phyloP scores from a whole-genome alignment of 2,329 filamentous ascomycete genomes.

The Dryadomyces quercus-mongolicae region DNA sequence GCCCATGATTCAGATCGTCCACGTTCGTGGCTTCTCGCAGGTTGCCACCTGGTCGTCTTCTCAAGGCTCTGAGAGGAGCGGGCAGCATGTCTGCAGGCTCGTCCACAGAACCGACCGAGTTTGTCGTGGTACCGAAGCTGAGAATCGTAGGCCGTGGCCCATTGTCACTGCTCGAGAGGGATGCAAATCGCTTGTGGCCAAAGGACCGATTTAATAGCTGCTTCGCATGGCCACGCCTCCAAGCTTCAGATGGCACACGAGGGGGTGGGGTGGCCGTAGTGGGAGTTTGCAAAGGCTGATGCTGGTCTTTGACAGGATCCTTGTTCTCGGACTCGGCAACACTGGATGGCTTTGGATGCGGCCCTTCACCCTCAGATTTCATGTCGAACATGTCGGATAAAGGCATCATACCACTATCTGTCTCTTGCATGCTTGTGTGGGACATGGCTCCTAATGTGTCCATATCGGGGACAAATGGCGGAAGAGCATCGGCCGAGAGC shows the following conservation, averaged over 20 bases:
- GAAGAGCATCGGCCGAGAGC: slow-evolving; percentile 26
- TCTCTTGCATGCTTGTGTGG: background rate
- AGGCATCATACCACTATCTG: background rate
- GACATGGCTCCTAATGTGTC: slow-evolving; percentile 21
- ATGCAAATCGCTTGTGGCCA: slow-evolving; percentile 45
- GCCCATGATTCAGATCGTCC: slow-evolving; percentile 41
- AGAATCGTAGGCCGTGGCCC: slow-evolving; percentile 36
- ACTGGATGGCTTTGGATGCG: background rate
- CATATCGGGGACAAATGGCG: slow-evolving; percentile 35
- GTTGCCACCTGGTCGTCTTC: slow-evolving; percentile 64
- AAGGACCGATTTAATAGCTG: slow-evolving; percentile 36
- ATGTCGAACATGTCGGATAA: slow-evolving; percentile 5
- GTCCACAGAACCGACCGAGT: slow-evolving; percentile 37
- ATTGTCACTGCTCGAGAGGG: slow-evolving; percentile 42
- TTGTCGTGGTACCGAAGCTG: slow-evolving; percentile 50
- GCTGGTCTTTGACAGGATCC: background rate
- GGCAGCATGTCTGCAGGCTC: slow-evolving; percentile 34
- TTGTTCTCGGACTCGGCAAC: background rate
- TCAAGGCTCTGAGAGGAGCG: slow-evolving; percentile 48
- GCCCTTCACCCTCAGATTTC: background rate
- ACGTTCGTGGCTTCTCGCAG: slow-evolving; percentile 56
- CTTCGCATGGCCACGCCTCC: slow-evolving; percentile 26
- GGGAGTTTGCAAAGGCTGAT: background rate
- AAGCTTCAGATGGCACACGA: slow-evolving; percentile 21
- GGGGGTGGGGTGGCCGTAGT: slow-evolving; percentile 11